Base-by-base conservation (phyloP, 2,329 filamentous ascomycete genomes). In the Colletotrichum melonis region DNA sequence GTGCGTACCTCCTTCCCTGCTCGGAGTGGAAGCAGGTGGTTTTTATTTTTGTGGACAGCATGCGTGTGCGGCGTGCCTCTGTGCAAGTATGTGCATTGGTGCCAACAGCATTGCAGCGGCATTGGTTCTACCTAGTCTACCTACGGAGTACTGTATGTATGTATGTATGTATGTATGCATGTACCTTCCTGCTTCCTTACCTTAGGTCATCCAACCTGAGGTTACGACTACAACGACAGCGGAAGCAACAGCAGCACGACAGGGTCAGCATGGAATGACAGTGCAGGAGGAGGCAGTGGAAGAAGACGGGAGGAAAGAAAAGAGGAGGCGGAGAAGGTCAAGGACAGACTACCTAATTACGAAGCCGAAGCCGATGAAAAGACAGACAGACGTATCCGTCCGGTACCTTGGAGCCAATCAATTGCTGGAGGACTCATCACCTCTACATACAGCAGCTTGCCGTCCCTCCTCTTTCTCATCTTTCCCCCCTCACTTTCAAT, bases 1-100 rank as follows among this genome's bases (percentile, higher is more conserved):
- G 24, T 66, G 59, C 67, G 67, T 69, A 63, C 52, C 59, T 65
- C 58, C 54, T 58, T 58, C 54, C 67, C 38, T 26, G 67, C 28
- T 58, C 54, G 42, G 42, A 30, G 55, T 54, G 54, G 54, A 32
- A 9, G 32, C 32, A 32, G 32, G 32, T 32, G 32, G 32, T 32
- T 59, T 52, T 24, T 28, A 32, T 59, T 58, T 52, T 7, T 42
- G 35, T 57, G 52, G 35, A n/a, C 38, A n/a, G 24, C 14, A 14
- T 38, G 62, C 46, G 60, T 58, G 60, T 19, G 35, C 35, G 14
- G 35, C 35, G 35, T 38, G 35, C 35, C 35, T 38, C 35, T 38
- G 35, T 38, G 54, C 38, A 22, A 28, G 19, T 52, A 12, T 57
- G 60, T 57, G 60, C 52, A 26, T 55, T 56, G 46, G 46, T 62